phyloP scores from a whole-genome alignment of 78 protist genomes.

The Andalucia godoyi region DNA sequence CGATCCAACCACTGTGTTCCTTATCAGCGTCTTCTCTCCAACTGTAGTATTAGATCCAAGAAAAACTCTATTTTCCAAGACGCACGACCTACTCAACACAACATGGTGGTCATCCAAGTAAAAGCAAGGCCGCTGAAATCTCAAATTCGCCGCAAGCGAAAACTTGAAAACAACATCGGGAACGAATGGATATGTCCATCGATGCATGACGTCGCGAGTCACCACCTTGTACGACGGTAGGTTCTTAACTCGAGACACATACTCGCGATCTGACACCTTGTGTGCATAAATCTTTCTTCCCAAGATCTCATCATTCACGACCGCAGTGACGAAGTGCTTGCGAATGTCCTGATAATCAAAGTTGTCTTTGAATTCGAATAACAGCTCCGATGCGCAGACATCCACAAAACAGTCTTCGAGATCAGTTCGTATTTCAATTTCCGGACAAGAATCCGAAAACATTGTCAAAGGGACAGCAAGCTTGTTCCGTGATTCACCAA shows the following conservation, averaged over 20 bases:
- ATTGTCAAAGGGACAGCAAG: not conserved
- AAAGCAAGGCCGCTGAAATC: constrained; percentile 38
- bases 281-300: constrained; percentile 31
- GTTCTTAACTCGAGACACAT: constrained; percentile 46
- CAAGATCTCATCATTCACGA: constrained; percentile 28
- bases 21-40: constrained; percentile 8
- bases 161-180: constrained; percentile 43
- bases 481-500: not conserved
- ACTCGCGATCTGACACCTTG: constrained; percentile 27
- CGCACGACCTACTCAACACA: constrained; percentile 24
- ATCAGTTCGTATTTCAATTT: constrained; percentile 10
- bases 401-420: constrained; percentile 51
- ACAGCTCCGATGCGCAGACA: constrained; percentile 67
- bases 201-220: constrained; percentile 38
- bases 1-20: constrained; percentile 35
- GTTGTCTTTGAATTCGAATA: constrained; percentile 45
- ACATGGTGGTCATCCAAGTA: constrained; percentile 42
- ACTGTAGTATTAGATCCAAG: constrained; percentile 28
- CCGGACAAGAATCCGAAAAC: not conserved
- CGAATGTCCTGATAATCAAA: constrained; percentile 53
- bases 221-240: constrained; percentile 48
- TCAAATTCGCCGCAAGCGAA: too few relatives aligned
- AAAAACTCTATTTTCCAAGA: not conserved
- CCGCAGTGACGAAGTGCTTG: constrained; percentile 38
- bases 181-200: constrained; percentile 72